Conservation (phyloP, 2,329 filamentous ascomycete genomes). For the Atkinsonella hypoxylon region DNA sequence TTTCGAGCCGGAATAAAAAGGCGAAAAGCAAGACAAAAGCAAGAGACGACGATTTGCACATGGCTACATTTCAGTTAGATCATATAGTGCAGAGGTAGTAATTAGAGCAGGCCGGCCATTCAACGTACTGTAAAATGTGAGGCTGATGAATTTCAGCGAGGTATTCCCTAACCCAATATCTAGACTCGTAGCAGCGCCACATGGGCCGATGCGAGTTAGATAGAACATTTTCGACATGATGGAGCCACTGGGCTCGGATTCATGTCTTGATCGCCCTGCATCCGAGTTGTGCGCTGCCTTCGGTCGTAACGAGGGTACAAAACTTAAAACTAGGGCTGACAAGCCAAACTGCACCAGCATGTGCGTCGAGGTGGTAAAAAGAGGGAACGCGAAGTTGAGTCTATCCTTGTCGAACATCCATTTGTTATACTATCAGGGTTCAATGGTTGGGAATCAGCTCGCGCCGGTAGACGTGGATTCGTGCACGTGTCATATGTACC, state of each 20-base stretch:
- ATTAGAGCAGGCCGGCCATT: neutral
- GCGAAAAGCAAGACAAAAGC: constrained; percentile 94
- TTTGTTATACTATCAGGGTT: constrained; percentile 74
- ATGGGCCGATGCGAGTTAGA: constrained; percentile 80
- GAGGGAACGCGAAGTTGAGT: constrained; percentile 83
- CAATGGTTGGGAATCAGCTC: constrained; percentile 10
- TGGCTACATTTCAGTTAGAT: constrained; percentile 40
- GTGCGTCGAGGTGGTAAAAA: constrained; percentile 90
- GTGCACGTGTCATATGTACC: neutral
- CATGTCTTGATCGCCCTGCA: constrained; percentile 36
- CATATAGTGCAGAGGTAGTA: neutral
- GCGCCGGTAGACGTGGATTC: too few species aligned
- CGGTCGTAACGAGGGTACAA: constrained; percentile 74
- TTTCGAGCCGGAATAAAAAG: constrained; percentile 84
- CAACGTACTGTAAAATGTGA: constrained; percentile 81
- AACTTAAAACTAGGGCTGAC: constrained; percentile 63
- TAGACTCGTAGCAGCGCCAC: constrained; percentile 81
- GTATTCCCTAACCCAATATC: constrained; percentile 96
- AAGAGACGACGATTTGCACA: constrained; percentile 97
- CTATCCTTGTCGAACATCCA: constrained; percentile 93
- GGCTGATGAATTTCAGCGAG: constrained; percentile 86
- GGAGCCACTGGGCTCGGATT: constrained; percentile 41
- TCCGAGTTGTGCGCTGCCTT: constrained; percentile 36
- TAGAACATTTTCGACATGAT: constrained; percentile 87
- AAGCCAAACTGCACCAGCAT: constrained; percentile 91